Percentiles rank a stretch among this genome's conserved stretches.
Evolutionary conservation across 352 stramenopile species (phyloP).

Genomic region (Phytopythium montanum): DNA sequence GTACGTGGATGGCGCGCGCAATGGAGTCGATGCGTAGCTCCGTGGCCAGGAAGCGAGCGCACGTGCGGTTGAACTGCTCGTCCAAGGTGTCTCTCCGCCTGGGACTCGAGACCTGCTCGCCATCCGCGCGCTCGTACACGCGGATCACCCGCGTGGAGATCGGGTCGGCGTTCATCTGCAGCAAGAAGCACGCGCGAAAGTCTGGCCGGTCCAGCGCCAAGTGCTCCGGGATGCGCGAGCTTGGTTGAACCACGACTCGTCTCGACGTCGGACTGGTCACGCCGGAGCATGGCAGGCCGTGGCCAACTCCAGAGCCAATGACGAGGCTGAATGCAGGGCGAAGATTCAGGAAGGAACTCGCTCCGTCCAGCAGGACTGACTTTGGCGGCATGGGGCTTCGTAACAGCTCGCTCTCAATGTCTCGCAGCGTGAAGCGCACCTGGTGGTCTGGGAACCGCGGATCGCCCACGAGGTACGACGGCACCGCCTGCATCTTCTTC

Average conservation of each 20-base stretch:
- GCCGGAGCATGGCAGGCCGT: neutral
- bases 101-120: neutral
- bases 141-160: slow-evolving; percentile 34
- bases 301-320: neutral
- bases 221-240: slow-evolving; percentile 20
- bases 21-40: slow-evolving; percentile 38
- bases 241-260: slow-evolving; percentile 18
- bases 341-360: slow-evolving; percentile 7
- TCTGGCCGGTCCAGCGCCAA: slow-evolving; percentile 45
- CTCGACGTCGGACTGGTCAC: slow-evolving; percentile 6
- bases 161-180: slow-evolving; percentile 70
- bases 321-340: neutral
- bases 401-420: slow-evolving; percentile 88
- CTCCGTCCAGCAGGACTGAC: slow-evolving; percentile 11
- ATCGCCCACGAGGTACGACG: slow-evolving; percentile 40
- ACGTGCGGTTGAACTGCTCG: slow-evolving; percentile 68
- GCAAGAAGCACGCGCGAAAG: slow-evolving; percentile 80
- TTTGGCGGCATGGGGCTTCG: slow-evolving; percentile 31
- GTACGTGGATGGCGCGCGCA: slow-evolving; percentile 45
- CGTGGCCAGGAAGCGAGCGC: slow-evolving; percentile 33
- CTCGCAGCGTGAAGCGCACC: slow-evolving; percentile 56
- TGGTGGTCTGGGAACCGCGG: slow-evolving; percentile 5
- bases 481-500: slow-evolving; percentile 63
- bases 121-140: slow-evolving; percentile 49
- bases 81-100: slow-evolving; percentile 28